Base-by-base conservation (phyloP, 2,329 filamentous ascomycete species). In the Clathrospora elynae region DNA sequence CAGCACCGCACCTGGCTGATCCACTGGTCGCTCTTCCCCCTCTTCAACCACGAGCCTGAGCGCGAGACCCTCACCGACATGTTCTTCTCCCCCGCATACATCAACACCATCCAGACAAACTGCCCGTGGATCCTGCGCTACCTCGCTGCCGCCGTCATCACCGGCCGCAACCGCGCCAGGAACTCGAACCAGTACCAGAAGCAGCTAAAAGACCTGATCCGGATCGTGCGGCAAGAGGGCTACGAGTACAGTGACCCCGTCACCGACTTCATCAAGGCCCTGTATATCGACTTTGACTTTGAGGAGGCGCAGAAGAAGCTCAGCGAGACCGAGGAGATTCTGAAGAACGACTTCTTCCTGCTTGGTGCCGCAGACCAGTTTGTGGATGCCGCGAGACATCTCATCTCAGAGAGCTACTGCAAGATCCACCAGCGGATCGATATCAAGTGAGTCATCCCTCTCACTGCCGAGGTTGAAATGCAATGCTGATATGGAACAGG, bases 401-500 rank as follows among this genome's bases (percentile, higher is more conserved):
- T 99, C 49, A 97, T 99, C 72, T 97, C 92, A 40, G 93, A 99
- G 79, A 90, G 85, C 72, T 99, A 99, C 82, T 99, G 93, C 88
- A 97, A 97, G 83, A 99, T 99, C 71, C 95, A 97, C 74, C 90
- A 95, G 70, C 83, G 92, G 62, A 99, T 99, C 71, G 92, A 97
- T 72, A 97, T 99, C 72, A 90, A 91, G 82, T 85, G 71, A 64
- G 79, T 71, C 22, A 18, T 18, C 12, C 11, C 6, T n/a, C 13
- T 6, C 16, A 17, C 8, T 17, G 11, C 10, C 6, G 28, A 11
- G 35, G n/a, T 20, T 4, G 2, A 18, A 29, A 5, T 5, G 26
- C 10, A 17, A 3, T 53, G 53, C 50, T 59, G 49, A 60, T 31
- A 17, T 20, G 19, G 10, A 2, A 28, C 6, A 85, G 82, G 74